Percentiles rank a stretch among this genome's conserved stretches.
These are phyloP conservation scores for Raffaelea albimanens DNA, from an alignment of 2,329 filamentous ascomycete species.

Conservation along the genomic window DNA sequence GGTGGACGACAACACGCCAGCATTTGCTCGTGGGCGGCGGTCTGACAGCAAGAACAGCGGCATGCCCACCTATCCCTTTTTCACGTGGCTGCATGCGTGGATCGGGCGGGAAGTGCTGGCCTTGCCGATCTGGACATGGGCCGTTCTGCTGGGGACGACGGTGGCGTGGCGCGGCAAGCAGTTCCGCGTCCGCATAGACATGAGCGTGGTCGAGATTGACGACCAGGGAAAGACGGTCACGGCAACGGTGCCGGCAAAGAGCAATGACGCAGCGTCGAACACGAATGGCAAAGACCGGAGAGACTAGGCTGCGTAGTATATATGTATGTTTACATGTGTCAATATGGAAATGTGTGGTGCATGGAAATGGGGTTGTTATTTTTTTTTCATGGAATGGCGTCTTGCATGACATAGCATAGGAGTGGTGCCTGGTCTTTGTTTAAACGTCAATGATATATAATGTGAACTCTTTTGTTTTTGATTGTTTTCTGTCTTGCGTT, in stretches of 20 bases:
- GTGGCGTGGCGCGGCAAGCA: conserved; percentile 79
- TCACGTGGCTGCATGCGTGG: conserved; percentile 74
- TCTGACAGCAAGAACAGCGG: conserved; percentile 28
- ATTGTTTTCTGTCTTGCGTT: no score
- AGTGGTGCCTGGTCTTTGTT: no score
- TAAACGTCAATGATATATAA: no score
- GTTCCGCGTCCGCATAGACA: conserved; percentile 77
- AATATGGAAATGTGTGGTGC: not conserved
- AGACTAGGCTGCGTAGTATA: conserved; percentile 11
- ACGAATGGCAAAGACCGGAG: conserved; percentile 15
- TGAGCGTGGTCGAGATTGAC: conserved; percentile 56
- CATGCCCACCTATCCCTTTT: conserved; percentile 45
- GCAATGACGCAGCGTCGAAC: not conserved
- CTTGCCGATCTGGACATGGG: conserved; percentile 82
- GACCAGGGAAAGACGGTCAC: not conserved
- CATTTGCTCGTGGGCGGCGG: conserved; percentile 46
- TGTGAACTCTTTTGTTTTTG: no score
- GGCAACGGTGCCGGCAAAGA: not conserved
- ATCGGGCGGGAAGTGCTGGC: conserved; percentile 73
- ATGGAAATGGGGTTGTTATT: not conserved
- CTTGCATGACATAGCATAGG: no score
- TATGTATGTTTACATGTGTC: not conserved
- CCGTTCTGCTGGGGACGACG: conserved; percentile 77
- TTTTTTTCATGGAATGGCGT: no score
- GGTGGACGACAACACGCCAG: conserved; percentile 56